phyloP scores from a whole-genome alignment of 768 basidiomycete species.

The Termitomyces sp. region DNA sequence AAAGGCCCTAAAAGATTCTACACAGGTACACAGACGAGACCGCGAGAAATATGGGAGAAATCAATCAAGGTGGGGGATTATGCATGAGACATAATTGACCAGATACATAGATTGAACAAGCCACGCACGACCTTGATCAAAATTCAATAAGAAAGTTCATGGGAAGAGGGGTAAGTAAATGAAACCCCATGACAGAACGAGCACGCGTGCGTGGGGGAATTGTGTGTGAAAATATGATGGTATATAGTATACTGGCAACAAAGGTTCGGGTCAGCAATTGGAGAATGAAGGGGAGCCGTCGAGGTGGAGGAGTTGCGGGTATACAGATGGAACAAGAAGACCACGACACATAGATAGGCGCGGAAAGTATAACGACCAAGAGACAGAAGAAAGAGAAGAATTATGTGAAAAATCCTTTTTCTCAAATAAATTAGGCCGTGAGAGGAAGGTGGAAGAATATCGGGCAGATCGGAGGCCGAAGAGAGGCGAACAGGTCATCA shows the following conservation, averaged over 20 bases:
- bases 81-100: neutral
- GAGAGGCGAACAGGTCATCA: slow-evolving; percentile 1
- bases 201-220: slow-evolving; percentile 6
- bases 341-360: neutral
- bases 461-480: neutral
- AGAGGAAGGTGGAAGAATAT: neutral
- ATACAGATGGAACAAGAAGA: neutral
- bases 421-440: slow-evolving; percentile 3
- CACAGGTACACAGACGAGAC: slow-evolving; percentile 1
- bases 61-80: neutral
- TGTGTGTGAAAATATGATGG: slow-evolving; percentile 6
- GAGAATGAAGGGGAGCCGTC: neutral
- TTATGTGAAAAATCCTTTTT: neutral
- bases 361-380: neutral
- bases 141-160: slow-evolving; percentile 8
- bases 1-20: slow-evolving; percentile 1
- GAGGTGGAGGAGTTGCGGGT: neutral
- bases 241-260: slow-evolving; percentile 13
- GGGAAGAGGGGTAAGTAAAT: neutral
- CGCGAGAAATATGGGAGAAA: neutral
- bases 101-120: neutral
- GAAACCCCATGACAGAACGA: neutral
- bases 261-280: neutral
- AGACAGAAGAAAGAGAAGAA: neutral
- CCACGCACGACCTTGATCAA: slow-evolving; percentile 9